Evolutionary conservation across 2,329 filamentous ascomycete species (phyloP), one percentile per base, ranked within the genome.

Genomic region (Pyrenochaeta sp.): DNA sequence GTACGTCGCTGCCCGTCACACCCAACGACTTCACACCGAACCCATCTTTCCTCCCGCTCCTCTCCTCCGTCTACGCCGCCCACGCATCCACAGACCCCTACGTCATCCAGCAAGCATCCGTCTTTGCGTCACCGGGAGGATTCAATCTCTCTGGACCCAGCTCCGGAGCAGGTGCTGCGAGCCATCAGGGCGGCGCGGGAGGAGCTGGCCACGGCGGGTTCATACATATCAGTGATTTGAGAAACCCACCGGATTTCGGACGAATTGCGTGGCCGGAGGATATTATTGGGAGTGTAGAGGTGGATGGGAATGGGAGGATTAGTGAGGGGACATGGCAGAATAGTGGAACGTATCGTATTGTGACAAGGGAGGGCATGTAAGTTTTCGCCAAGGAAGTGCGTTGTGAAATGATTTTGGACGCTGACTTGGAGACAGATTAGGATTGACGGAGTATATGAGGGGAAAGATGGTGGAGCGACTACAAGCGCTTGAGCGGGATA

Each of bases 241-340:
- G 83, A 47, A 78, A 81, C 48, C 81, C 83, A 23, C 83, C 83
- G 3, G 83, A 86, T 47, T 86, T 77, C 66, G 83, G 83, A 1
- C 65, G 83, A n/a, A 84, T 85, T 49, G 80, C 83, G 37, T 84
- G 79, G 78, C 83, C 83, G 0, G 83, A 86, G 61, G 83, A 86
- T 67, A 86, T 86, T 35, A 82, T 86, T 60, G 83, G 83, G 10
- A 85, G 82, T 54, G 61, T 86, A 17, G 83, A 86, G 65, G 79
- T 86, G 4, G 82, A 85, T 67, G 75, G 74, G 0, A 52, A 75
- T 13, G 83, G 83, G 2, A 68, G 73, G n/a, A 84, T 86, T 64
- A 77, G 81, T 74, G 77, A 44, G 19, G 83, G 83, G 8, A 77
- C 78, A 36, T 86, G 84, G 71, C 82, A 85, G 66, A 68, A 76